phyloP scores from a whole-genome alignment of 352 stramenopile species.

The Globisporangium recalcitrans region DNA sequence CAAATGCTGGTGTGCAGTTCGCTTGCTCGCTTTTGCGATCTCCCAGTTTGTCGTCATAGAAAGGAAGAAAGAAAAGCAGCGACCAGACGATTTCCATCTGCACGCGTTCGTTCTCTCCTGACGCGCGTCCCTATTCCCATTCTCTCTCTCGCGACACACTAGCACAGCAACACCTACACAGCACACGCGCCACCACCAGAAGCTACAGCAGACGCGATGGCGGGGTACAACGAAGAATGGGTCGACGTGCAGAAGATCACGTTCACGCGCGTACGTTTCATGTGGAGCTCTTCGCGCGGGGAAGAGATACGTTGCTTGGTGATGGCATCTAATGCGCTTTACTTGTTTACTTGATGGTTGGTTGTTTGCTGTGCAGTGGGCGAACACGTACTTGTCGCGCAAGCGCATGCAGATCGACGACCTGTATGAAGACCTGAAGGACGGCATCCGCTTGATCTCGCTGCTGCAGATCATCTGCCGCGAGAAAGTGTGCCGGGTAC shows the following conservation, averaged over 20 bases:
- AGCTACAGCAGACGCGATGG: constrained; percentile 26
- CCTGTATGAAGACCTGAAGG: constrained; percentile 85
- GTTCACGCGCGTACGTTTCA: constrained; percentile 76
- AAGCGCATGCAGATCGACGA: constrained; percentile 88
- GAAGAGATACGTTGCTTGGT: not conserved
- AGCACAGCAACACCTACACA: not conserved
- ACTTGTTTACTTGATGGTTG: not conserved
- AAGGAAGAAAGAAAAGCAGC: constrained; percentile 4
- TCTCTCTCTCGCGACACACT: constrained; percentile 3
- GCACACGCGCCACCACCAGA: not conserved
- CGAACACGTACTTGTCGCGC: constrained; percentile 86
- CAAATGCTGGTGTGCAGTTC: too few species aligned
- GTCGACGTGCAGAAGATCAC: constrained; percentile 90
- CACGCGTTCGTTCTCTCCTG: not conserved
- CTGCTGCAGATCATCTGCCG: constrained; percentile 87
- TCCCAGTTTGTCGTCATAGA: not conserved
- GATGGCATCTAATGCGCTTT: not conserved
- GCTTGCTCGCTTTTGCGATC: not conserved
- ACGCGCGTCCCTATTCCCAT: constrained; percentile 4
- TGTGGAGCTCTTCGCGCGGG: not conserved
- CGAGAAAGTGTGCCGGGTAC: constrained; percentile 82
- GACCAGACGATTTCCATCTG: constrained; percentile 6
- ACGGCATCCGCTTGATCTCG: constrained; percentile 83
- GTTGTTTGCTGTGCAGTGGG: constrained; percentile 48
- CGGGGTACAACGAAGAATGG: constrained; percentile 76